Evolutionary conservation across 2,329 filamentous ascomycete species (phyloP).

Genomic region (Cytospora chrysosperma): DNA sequence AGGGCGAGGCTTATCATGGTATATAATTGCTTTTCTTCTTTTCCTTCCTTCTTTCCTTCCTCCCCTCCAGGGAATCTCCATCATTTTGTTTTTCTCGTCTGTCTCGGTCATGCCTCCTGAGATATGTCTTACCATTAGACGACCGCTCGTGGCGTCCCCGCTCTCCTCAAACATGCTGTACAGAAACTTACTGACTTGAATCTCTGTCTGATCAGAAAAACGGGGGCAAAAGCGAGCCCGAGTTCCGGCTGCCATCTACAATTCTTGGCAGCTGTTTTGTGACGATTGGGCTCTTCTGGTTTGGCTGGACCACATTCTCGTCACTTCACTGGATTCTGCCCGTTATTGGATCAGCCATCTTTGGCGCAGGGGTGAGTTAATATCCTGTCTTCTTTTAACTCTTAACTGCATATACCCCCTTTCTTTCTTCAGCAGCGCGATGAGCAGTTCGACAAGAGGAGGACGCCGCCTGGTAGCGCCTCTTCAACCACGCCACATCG

Average conservation of each 20-base stretch:
- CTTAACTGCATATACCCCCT: neutral
- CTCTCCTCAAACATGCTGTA: no score
- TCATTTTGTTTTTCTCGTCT: no score
- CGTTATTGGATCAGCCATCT: conserved; percentile 70
- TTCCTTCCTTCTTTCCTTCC: no score
- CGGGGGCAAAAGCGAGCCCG: conserved; percentile 70
- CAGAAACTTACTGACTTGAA: no score
- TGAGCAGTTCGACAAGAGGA: neutral
- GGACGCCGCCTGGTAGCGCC: neutral
- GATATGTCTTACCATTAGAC: no score
- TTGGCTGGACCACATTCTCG: conserved; percentile 79
- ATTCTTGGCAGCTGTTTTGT: conserved; percentile 75
- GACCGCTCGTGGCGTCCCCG: no score
- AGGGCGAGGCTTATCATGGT: conserved; percentile 55
- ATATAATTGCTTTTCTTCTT: no score
- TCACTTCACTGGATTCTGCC: conserved; percentile 75
- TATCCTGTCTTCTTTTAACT: neutral
- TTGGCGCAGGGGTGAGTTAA: conserved; percentile 64
- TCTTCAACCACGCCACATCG: no score
- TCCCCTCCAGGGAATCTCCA: no score
- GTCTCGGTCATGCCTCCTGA: no score
- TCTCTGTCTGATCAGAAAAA: conserved; percentile 37
- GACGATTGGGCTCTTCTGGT: conserved; percentile 81
- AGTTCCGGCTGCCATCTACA: conserved; percentile 77
- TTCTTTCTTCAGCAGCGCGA: conserved; percentile 5